Evolutionary conservation across 345 rosid species (phyloP), one percentile per base, ranked within the genome.

Genomic region (Syzygium aqueum): DNA sequence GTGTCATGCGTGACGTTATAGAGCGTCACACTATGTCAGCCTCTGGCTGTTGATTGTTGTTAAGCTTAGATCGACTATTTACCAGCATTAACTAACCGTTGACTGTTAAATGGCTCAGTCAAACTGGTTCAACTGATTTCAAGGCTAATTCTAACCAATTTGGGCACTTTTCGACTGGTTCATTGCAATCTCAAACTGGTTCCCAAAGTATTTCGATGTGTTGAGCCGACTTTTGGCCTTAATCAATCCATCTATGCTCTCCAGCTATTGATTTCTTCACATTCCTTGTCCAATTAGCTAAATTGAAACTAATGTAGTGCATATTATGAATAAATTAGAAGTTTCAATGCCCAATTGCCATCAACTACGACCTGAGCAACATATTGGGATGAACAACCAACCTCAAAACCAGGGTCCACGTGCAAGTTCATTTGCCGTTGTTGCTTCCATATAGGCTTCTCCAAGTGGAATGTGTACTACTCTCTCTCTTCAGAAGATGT

Each of bases 381-480:
- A 65, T 28, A 28, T 1, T 7, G 5, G 11, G 77, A 65, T 65
- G 77, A 21, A 65, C 10, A 30, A 6, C 22, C 40, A 3, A 15
- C 11, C 22, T 21, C 6, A 30, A 65, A n/a, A 8, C 11, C 77
- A 8, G 16, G 40, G 43, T 65, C 43, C 40, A 65, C 23, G 8
- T 65, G 77, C 22, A 65, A 30, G 43, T 30, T 65, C 77, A 30
- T 30, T 16, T 7, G 6, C 43, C 43, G 7, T 10, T 30, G 1
- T 2, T 30, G 9, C 77, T 30, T 16, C 21, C 43, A 65, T 16
- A 65, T 22, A 65, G 43, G 43, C 12, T 10, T 8, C 77, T 30
- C 3, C 9, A 3, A 3, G 21, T 30, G 19, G 37, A 65, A 30
- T 30, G 2, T 65, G 1, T 0, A 6, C 4, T 6, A 0, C 3